These are phyloP conservation scores for Penicillium ucsense DNA, from an alignment of 495 filamentous ascomycete species.

Conservation along the genomic window DNA sequence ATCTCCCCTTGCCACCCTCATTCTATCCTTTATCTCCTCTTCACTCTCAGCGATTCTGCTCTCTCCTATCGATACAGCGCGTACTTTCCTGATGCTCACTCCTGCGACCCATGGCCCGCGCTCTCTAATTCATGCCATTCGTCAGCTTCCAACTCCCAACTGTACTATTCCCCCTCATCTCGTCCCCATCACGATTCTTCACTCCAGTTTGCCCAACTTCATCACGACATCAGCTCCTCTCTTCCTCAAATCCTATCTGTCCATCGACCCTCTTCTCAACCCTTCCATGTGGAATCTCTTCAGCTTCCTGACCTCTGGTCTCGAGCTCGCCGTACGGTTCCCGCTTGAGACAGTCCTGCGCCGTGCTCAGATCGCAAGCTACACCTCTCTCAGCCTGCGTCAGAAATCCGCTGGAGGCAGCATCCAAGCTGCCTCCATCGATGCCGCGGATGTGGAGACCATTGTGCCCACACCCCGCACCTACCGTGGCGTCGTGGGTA, in stretches of 20 bases:
- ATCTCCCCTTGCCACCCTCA: slow-evolving; percentile 61
- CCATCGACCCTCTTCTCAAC: slow-evolving; percentile 72
- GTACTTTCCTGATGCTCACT: slow-evolving; percentile 79
- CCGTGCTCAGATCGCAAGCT: slow-evolving; percentile 69
- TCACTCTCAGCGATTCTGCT: slow-evolving; percentile 71
- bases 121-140: slow-evolving; percentile 63
- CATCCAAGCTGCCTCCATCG: slow-evolving; percentile 27
- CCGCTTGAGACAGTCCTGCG: slow-evolving; percentile 88
- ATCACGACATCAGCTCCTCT: slow-evolving; percentile 73
- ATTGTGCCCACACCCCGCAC: slow-evolving; percentile 52
- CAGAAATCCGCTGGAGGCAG: slow-evolving; percentile 47
- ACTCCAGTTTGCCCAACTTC: slow-evolving; percentile 72
- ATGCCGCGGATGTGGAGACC: slow-evolving; percentile 49
- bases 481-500: slow-evolving; percentile 75
- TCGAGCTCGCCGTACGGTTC: slow-evolving; percentile 76
- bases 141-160: slow-evolving; percentile 57
- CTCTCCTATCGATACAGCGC: slow-evolving; percentile 78
- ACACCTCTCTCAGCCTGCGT: slow-evolving; percentile 35
- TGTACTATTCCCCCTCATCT: slow-evolving; percentile 62
- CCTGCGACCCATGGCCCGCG: slow-evolving; percentile 62
- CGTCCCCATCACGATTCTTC: slow-evolving; percentile 72
- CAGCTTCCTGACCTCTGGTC: slow-evolving; percentile 63
- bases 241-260: slow-evolving; percentile 64
- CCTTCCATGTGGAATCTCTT: slow-evolving; percentile 69
- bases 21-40: slow-evolving; percentile 73